Base-by-base conservation (phyloP, 1,284 basidiomycete genomes). In the Naganishia cerealis region DNA sequence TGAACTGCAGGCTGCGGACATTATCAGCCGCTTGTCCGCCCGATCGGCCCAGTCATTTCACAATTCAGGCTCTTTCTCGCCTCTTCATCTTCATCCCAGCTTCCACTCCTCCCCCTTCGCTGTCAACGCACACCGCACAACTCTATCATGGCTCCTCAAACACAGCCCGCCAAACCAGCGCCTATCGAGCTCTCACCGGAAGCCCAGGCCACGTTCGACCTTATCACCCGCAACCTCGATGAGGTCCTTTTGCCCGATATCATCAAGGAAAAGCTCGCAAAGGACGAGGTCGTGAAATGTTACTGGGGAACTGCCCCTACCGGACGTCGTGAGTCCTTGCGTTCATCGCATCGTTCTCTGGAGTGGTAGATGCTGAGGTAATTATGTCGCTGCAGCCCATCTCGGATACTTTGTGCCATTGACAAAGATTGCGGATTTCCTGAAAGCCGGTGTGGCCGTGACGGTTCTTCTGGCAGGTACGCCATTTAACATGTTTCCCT, bases 261-360 rank as follows among this genome's bases (percentile, higher is more conserved):
- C 59, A 89, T 99, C 80, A 90, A 91, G 77, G 83, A 87, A 50
- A 87, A 96, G 67, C 84, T 98, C 50, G 84, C 86, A 13, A 90
- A 96, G 75, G 90, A 88, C 42, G 84, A 86, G 75, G 82, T 86
- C 54, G 88, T 87, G 43, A 93, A 89, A 78, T 88, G 87, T 75
- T 95, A 95, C 86, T 96, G 90, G 90, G 93, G 92, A 58, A 90
- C 92, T 29, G 94, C 95, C 16, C 88, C 94, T 1, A 99, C 95
- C 3, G 95, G 95, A 72, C 83, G 93, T 82, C 95, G 92, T 95
- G 79, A 81, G 91, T 82, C 29, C 29, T 26, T 8, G 2, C 1
- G 36, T 16, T 29, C 10, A 55, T 26, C 53, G 16, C 18, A 3
- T 33, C 9, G 9, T 18, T 21, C 53, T 38, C 53, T 55, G 13